phyloP scores from a whole-genome alignment of 2,329 filamentous ascomycete genomes.

The Epichloe hybrida region DNA sequence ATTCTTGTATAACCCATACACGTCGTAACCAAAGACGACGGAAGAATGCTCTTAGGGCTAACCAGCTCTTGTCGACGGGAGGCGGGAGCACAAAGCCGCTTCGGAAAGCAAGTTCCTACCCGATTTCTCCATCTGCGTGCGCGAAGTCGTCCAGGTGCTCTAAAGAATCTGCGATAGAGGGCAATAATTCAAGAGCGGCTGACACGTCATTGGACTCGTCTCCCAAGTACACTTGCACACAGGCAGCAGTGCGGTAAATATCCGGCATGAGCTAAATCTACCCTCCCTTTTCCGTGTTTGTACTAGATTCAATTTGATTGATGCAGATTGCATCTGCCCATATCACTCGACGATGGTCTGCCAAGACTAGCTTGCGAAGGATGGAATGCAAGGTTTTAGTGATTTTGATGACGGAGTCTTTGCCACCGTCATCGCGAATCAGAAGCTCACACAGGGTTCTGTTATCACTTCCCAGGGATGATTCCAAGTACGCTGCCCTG shows the following conservation, averaged over 20 bases:
- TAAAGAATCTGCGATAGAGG: conserved; percentile 4
- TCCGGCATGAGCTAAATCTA: conserved; percentile 8
- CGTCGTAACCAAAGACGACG: too few species aligned
- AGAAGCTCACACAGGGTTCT: not conserved
- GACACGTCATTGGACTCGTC: conserved; percentile 2
- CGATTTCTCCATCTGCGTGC: not conserved
- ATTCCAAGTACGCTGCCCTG: not conserved
- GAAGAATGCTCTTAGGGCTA: too few species aligned
- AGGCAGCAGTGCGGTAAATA: conserved; percentile 4
- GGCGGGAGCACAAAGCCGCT: too few species aligned
- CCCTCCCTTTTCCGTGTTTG: conserved; percentile 6
- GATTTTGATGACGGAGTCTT: conserved; percentile 1
- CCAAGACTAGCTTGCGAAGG: conserved; percentile 1
- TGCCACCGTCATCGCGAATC: not conserved
- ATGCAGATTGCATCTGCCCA: conserved; percentile 9
- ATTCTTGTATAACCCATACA: too few species aligned
- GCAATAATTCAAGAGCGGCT: conserved; percentile 2
- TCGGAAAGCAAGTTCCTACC: too few species aligned
- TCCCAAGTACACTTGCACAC: conserved; percentile 7
- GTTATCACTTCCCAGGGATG: conserved; percentile 2
- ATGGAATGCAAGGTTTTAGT: conserved; percentile 4
- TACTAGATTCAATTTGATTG: conserved; percentile 5
- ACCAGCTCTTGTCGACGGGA: too few species aligned
- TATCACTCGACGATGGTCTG: conserved; percentile 3
- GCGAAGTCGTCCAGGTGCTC: conserved; percentile 4